phyloP scores from a whole-genome alignment of 257 asterid species.

The Mitragyna speciosa region DNA sequence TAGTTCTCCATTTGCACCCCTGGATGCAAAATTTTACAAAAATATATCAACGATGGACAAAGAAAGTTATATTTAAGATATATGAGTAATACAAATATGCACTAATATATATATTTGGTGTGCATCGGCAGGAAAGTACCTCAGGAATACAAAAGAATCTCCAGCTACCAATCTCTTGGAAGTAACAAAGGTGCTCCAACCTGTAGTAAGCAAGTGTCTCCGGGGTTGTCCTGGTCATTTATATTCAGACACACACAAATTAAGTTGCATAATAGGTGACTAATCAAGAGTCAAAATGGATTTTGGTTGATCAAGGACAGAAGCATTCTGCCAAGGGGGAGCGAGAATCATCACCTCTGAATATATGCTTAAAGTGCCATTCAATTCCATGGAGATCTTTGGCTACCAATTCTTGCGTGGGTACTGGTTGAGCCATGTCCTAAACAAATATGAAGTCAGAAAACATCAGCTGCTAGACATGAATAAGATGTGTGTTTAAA shows the following conservation, averaged over 20 bases:
- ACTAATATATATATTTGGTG: background rate
- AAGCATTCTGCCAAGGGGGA: background rate
- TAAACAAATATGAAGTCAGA: constrained; percentile 27
- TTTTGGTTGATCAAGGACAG: background rate
- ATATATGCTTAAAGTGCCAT: constrained; percentile 64
- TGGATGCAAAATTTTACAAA: constrained; percentile 4
- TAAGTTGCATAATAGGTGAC: background rate
- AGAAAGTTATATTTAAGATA: background rate
- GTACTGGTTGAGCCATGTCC: constrained; percentile 73
- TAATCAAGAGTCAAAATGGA: background rate
- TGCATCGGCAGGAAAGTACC: constrained; percentile 26
- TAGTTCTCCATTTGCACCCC: constrained; percentile 50
- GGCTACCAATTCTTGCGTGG: constrained; percentile 55
- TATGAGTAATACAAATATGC: background rate
- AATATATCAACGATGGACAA: background rate
- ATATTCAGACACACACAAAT: background rate
- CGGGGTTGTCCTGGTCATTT: constrained; percentile 55
- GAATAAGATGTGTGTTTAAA: background rate
- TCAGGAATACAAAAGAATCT: constrained; percentile 57
- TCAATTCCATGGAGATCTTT: constrained; percentile 56
- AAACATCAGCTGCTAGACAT: background rate
- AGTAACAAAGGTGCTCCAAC: constrained; percentile 61
- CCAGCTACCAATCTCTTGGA: constrained; percentile 57
- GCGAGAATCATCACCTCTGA: constrained; percentile 40
- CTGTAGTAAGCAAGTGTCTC: constrained; percentile 62